A percentile compares a stretch with the other conserved stretches of the same genome.
Conservation (phyloP, 208 protist species). For the Leishmania arabica region DNA sequence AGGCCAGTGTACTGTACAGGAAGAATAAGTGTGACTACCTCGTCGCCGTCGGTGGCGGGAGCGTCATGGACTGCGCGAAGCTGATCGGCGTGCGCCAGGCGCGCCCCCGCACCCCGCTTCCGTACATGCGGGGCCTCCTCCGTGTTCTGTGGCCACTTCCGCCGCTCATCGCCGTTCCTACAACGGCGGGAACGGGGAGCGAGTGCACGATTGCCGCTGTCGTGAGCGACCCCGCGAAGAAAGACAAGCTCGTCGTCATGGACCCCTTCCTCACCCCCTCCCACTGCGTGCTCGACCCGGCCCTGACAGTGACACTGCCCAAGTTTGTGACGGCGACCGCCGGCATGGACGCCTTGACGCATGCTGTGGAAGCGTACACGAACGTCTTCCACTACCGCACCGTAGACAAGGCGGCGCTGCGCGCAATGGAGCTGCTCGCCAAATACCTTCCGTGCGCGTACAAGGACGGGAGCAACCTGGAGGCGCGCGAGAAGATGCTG, state of each 20-base stretch:
- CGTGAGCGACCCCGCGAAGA: conserved; percentile 40
- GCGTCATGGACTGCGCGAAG: conserved; percentile 87
- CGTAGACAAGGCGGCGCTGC: conserved; percentile 48
- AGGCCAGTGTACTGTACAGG: conserved; percentile 38
- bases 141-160: conserved; percentile 50
- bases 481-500: conserved; percentile 74
- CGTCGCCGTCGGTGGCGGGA: conserved; percentile 87
- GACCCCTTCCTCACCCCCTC: conserved; percentile 63
- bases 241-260: conserved; percentile 71
- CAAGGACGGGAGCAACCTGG: conserved; percentile 43
- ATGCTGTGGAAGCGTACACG: conserved; percentile 81
- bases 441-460: conserved; percentile 55
- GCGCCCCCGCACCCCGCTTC: conserved; percentile 48
- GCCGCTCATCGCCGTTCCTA: conserved; percentile 71
- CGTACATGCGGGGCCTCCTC: conserved; percentile 48
- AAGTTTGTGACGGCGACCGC: conserved; percentile 78
- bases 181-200: conserved; percentile 86
- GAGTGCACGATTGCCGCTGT: conserved; percentile 88
- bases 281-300: conserved; percentile 80
- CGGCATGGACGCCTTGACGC: conserved; percentile 86
- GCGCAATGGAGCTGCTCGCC: conserved; percentile 53
- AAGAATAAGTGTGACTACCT: conserved; percentile 52
- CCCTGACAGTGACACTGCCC: conserved; percentile 71
- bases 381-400: conserved; percentile 50
- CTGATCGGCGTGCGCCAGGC: conserved; percentile 65